These are phyloP conservation scores for Solanum piurae DNA, from an alignment of 257 asterid species.

Conservation along the genomic window DNA sequence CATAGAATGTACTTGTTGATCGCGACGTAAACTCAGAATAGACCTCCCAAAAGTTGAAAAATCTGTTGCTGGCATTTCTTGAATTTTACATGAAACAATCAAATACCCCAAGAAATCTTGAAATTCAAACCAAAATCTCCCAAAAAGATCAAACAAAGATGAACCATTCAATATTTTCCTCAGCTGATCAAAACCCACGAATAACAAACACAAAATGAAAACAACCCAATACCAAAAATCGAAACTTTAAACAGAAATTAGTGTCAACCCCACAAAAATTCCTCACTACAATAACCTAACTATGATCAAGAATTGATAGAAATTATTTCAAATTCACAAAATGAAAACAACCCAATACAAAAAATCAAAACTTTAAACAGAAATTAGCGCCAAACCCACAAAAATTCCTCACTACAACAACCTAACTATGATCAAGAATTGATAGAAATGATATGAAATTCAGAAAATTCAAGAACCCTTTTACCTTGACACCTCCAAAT, in stretches of 20 bases:
- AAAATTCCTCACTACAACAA: not conserved
- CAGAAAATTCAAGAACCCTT: not conserved
- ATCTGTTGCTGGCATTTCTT: conserved; percentile 5
- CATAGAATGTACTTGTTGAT: conserved; percentile 46
- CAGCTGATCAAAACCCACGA: not conserved
- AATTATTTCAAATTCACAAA: not conserved
- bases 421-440: not conserved
- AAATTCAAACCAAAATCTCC: not conserved
- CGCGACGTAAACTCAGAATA: conserved; percentile 32
- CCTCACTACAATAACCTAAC: not conserved
- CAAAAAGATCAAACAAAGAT: not conserved
- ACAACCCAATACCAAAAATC: not conserved
- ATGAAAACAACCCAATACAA: not conserved
- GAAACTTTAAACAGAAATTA: not conserved
- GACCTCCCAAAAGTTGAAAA: conserved; percentile 18
- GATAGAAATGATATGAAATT: not conserved
- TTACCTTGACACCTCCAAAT: not conserved
- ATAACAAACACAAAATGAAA: not conserved
- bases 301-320: not conserved
- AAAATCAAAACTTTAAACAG: not conserved
- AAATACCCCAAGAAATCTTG: not conserved
- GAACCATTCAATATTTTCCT: not conserved
- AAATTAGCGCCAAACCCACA: not conserved
- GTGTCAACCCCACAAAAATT: not conserved
- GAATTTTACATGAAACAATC: not conserved